Conservation (phyloP, 2,329 filamentous ascomycete genomes). For the Ceratocystis cacaofunesta region DNA sequence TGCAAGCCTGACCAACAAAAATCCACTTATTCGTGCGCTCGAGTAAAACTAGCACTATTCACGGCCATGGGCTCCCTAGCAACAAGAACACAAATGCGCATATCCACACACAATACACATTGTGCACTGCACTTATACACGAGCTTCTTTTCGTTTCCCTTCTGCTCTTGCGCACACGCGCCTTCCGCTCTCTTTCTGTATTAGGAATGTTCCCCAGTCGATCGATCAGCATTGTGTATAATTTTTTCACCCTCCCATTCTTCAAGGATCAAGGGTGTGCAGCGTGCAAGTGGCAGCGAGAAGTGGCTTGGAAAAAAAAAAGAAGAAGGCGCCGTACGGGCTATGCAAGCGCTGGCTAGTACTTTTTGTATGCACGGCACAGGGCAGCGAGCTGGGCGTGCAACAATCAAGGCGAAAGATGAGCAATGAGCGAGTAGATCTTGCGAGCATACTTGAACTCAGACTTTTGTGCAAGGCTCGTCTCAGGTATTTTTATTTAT, state of each 20-base stretch:
- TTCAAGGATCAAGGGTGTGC: neutral
- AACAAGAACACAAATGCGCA: neutral
- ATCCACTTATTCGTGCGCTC: neutral
- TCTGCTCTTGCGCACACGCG: neutral
- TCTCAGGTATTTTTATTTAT: neutral
- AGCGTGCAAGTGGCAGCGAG: constrained; percentile 2
- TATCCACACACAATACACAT: neutral
- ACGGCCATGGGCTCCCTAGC: neutral
- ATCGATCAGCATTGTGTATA: neutral
- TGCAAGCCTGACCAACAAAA: neutral
- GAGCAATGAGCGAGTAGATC: neutral
- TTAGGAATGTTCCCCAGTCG: neutral
- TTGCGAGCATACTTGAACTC: neutral
- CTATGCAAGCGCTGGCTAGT: constrained; percentile 1
- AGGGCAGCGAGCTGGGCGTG: neutral
- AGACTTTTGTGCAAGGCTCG: neutral
- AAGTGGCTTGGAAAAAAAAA: neutral
- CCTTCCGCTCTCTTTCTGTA: neutral
- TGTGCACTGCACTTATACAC: neutral
- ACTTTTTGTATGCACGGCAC: constrained; percentile 1
- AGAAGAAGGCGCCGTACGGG: neutral
- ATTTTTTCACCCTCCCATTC: neutral
- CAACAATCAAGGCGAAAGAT: neutral
- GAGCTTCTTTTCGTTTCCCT: neutral
- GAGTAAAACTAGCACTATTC: neutral